Evolutionary conservation across 2,329 filamentous ascomycete species (phyloP), one percentile per base, ranked within the genome.

Genomic region (Stylonectria norvegica): DNA sequence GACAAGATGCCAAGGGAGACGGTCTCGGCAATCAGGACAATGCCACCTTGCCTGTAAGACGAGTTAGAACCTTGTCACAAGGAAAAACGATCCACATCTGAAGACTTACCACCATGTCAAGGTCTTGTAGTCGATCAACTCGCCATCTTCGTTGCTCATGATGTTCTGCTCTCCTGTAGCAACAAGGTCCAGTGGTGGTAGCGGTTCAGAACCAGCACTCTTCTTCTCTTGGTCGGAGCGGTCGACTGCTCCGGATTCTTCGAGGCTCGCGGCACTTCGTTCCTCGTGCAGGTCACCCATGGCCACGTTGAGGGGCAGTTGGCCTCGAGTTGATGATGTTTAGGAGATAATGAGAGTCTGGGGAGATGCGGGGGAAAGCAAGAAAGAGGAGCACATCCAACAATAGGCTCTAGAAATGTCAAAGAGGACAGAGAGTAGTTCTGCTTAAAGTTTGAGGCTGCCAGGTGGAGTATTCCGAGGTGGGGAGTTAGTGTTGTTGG

Each of bases 1-100:
- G 83, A 87, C 67, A 89, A 85, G 59, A 72, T 70, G 1, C 69
- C 69, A n/a, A 71, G 64, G 1, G 66, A 70, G 40, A 71, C 66
- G 2, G 68, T 70, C 40, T 71, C 68, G 11, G 68, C 68, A 36
- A 71, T 65, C 41, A 71, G 50, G 30, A 71, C 61, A 17, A 70
- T 62, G 3, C 66, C 65, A 22, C 68, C 70, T 60, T 72, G 68
- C 67, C 67, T 68, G 30, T n/a, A 2, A 4, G 1, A 6, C 4
- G 11, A 11, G 34, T 23, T 27, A 31, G 17, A 14, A 14, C 20
- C 2, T 17, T 14, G 8, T 6, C 5, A 20, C 4, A 15, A 12
- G 7, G 2, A 1, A 3, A 14, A 4, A 10, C 4, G 36, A 4
- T 5, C 8, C 2, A 17, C 0, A 12, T 0, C 4, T 10, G 7